A percentile compares a stretch with the other conserved stretches of the same genome.
Evolutionary conservation across 108 stramenopile species (phyloP).

Genomic region (Skeletonema menzelii): DNA sequence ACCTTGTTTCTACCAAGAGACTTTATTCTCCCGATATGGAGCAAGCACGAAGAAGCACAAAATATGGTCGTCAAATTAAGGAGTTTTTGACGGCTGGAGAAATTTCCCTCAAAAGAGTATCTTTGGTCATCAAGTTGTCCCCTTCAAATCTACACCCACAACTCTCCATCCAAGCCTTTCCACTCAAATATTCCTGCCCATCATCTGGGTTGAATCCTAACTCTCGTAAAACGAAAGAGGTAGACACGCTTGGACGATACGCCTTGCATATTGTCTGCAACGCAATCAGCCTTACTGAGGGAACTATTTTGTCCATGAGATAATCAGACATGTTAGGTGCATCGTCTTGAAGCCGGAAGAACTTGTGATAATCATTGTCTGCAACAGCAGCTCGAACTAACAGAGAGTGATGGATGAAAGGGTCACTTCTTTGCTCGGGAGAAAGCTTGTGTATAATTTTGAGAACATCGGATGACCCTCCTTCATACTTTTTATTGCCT

Average conservation of each 20-base stretch:
- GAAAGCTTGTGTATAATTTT: slow-evolving; percentile 65
- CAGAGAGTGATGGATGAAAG: slow-evolving; percentile 67
- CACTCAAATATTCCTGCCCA: slow-evolving; percentile 24
- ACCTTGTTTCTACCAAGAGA: slow-evolving; percentile 18
- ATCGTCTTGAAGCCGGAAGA: slow-evolving; percentile 61
- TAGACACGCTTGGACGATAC: slow-evolving; percentile 63
- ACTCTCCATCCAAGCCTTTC: slow-evolving; percentile 55
- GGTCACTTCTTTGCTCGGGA: slow-evolving; percentile 48
- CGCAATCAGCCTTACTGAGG: slow-evolving; percentile 57
- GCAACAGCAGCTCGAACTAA: slow-evolving; percentile 72
- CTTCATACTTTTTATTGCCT: slow-evolving; percentile 66
- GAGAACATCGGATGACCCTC: slow-evolving; percentile 65
- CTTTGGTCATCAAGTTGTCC: slow-evolving; percentile 53
- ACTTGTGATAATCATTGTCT: slow-evolving; percentile 60
- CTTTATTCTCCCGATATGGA: slow-evolving; percentile 42
- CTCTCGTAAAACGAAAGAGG: slow-evolving; percentile 49
- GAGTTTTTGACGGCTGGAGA: slow-evolving; percentile 55
- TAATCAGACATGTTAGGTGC: slow-evolving; percentile 62
- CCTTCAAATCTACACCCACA: slow-evolving; percentile 59
- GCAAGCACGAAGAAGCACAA: background rate
- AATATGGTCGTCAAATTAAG: slow-evolving; percentile 40
- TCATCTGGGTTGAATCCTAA: slow-evolving; percentile 56
- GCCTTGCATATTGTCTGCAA: slow-evolving; percentile 65
- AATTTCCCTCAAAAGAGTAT: slow-evolving; percentile 54
- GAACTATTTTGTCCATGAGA: slow-evolving; percentile 69